Conservation (phyloP, 2,329 filamentous ascomycete species). For the Fusarium dimerum region DNA sequence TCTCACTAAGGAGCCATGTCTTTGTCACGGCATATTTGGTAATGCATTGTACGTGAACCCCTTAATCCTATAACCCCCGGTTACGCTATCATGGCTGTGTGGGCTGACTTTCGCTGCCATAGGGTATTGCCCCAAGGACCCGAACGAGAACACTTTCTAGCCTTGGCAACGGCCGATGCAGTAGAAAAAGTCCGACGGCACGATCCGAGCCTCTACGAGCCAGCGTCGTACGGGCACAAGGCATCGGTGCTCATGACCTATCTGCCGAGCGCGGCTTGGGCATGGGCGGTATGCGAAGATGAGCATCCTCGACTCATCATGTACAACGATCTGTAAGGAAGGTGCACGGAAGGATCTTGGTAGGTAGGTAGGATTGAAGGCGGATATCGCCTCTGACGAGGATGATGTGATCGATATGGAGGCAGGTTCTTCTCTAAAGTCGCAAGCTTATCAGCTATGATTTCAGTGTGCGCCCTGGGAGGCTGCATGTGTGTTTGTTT, state of each 20-base stretch:
- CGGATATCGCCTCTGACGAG: not conserved
- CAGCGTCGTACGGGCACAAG: conserved; percentile 38
- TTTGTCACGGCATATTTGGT: conserved; percentile 67
- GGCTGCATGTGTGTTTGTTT: not conserved
- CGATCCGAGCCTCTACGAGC: conserved; percentile 36
- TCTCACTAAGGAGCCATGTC: conserved; percentile 63
- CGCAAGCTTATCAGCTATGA: conserved; percentile 7
- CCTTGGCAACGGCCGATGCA: conserved; percentile 56
- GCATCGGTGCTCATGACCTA: conserved; percentile 37
- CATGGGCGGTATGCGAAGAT: conserved; percentile 37
- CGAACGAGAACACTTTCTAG: conserved; percentile 55
- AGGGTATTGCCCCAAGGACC: conserved; percentile 35
- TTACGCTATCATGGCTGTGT: conserved; percentile 7
- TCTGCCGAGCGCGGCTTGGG: conserved; percentile 40
- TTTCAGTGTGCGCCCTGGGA: conserved; percentile 1
- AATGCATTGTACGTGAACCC: conserved; percentile 57
- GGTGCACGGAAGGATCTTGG: conserved; percentile 12
- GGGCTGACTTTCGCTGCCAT: conserved; percentile 15
- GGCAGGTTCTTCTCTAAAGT: conserved; percentile 11
- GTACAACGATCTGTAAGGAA: conserved; percentile 37
- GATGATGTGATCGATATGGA: conserved; percentile 8
- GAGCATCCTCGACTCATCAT: conserved; percentile 37
- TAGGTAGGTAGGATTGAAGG: conserved; percentile 1
- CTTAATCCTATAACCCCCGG: not conserved
- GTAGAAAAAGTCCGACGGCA: conserved; percentile 46